Evolutionary conservation across 805 yeast species (phyloP).

Genomic region (Candida succiphila): DNA sequence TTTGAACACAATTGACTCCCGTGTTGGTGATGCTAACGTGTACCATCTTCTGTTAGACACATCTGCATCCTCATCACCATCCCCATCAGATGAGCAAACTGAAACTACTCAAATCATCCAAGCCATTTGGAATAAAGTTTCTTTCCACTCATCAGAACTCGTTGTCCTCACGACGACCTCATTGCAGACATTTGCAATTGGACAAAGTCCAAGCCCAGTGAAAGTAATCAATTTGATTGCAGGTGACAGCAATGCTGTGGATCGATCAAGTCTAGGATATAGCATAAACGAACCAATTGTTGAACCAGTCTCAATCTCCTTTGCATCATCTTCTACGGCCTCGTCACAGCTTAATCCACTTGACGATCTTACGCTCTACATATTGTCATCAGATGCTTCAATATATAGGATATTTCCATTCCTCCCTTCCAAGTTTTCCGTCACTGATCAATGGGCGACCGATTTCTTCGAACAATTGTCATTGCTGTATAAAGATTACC

Average conservation of each 20-base stretch:
- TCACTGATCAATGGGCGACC: conserved; percentile 22
- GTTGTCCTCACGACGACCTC: conserved; percentile 28
- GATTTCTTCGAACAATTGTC: conserved; percentile 15
- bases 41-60: conserved; percentile 4
- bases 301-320: conserved; percentile 31
- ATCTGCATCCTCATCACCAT: too few species aligned
- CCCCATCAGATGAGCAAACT: too few species aligned
- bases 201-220: too few species aligned
- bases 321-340: conserved; percentile 27
- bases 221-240: conserved; percentile 3
- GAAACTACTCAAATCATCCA: too few species aligned
- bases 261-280: conserved; percentile 6
- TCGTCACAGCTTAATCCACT: conserved; percentile 10
- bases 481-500: conserved; percentile 8
- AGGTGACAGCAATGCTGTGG: too few species aligned
- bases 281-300: conserved; percentile 4
- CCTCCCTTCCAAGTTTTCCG: conserved; percentile 35
- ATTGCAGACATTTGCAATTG: too few species aligned
- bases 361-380: conserved; percentile 43
- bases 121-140: conserved; percentile 34
- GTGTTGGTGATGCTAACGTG: conserved; percentile 1
- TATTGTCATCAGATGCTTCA: conserved; percentile 47
- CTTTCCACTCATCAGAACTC: conserved; percentile 31
- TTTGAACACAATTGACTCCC: not conserved
- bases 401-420: conserved; percentile 57